A percentile compares a stretch with the other conserved stretches of the same genome.
Conservation (phyloP, 2,329 filamentous ascomycete genomes). For the Trichoderma afroharzianum region DNA sequence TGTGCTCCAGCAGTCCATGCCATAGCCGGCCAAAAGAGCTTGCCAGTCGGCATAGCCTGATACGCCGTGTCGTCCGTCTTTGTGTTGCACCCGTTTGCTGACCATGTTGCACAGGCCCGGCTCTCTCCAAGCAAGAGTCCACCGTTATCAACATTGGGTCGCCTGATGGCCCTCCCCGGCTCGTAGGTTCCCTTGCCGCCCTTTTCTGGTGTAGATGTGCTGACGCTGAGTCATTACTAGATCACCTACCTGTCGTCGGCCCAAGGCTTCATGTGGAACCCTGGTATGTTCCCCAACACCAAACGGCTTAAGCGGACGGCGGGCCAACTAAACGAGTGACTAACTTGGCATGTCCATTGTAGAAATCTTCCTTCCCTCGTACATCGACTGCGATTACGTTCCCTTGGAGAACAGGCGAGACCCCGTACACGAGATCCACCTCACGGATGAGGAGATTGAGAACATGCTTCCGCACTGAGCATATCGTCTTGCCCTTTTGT, state of each 20-base stretch:
- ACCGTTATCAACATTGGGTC: slow-evolving; percentile 78
- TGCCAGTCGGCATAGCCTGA: background rate
- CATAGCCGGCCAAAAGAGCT: background rate
- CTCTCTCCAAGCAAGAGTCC: slow-evolving; percentile 69
- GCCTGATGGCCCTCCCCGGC: slow-evolving; percentile 65
- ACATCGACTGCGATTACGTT: slow-evolving; percentile 69
- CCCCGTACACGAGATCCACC: slow-evolving; percentile 71
- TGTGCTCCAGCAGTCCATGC: background rate
- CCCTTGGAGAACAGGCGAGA: slow-evolving; percentile 73
- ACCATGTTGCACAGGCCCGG: slow-evolving; percentile 53
- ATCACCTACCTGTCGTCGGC: slow-evolving; percentile 77
- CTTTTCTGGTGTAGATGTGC: background rate
- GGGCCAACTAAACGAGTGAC: background rate
- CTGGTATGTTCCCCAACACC: slow-evolving; percentile 46
- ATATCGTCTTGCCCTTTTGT: background rate
- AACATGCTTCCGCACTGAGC: slow-evolving; percentile 63
- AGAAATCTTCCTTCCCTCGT: slow-evolving; percentile 81
- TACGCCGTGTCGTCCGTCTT: slow-evolving; percentile 2
- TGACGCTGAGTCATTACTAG: slow-evolving; percentile 37
- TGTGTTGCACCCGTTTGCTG: slow-evolving; percentile 24
- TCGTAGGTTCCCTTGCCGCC: slow-evolving; percentile 52
- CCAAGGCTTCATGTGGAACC: slow-evolving; percentile 82
- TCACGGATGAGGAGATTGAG: slow-evolving; percentile 73
- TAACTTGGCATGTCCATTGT: background rate
- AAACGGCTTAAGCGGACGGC: background rate